Percentiles rank a stretch among this genome's conserved stretches.
These are phyloP conservation scores for Epicoccum nigrum DNA, from an alignment of 2,329 filamentous ascomycete species.

Conservation along the genomic window DNA sequence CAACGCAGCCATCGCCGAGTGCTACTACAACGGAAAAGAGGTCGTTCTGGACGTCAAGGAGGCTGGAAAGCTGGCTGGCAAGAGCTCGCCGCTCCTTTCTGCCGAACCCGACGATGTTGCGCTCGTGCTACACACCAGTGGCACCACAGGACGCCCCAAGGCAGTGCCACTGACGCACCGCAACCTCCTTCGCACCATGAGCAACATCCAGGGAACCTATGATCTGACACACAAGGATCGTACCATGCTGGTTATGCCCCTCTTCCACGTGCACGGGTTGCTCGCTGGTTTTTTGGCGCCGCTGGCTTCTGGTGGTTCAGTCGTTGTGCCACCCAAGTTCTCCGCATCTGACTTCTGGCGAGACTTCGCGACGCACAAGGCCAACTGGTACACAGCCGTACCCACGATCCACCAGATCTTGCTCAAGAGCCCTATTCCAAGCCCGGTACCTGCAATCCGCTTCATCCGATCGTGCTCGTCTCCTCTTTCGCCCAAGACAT, in stretches of 20 bases:
- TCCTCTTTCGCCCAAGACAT: slow-evolving; percentile 79
- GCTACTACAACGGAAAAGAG: slow-evolving; percentile 75
- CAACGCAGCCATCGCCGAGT: slow-evolving; percentile 83
- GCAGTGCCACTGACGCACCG: slow-evolving; percentile 80
- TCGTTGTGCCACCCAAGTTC: slow-evolving; percentile 79
- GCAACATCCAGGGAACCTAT: slow-evolving; percentile 81
- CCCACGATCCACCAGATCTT: slow-evolving; percentile 92
- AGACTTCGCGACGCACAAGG: slow-evolving; percentile 74
- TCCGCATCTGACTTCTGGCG: slow-evolving; percentile 83
- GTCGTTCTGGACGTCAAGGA: slow-evolving; percentile 82
- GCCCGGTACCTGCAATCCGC: slow-evolving; percentile 72
- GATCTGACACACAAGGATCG: slow-evolving; percentile 72
- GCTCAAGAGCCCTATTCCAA: slow-evolving; percentile 73
- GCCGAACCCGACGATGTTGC: slow-evolving; percentile 80
- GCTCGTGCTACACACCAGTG: slow-evolving; percentile 81
- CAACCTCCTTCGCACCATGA: slow-evolving; percentile 82
- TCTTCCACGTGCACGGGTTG: slow-evolving; percentile 91
- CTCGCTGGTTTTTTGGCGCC: slow-evolving; percentile 82
- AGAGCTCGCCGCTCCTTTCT: slow-evolving; percentile 56
- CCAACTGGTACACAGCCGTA: slow-evolving; percentile 94
- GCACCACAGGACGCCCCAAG: slow-evolving; percentile 84
- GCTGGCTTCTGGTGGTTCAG: slow-evolving; percentile 75
- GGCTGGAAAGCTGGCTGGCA: slow-evolving; percentile 66
- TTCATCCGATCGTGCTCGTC: slow-evolving; percentile 90
- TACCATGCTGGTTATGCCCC: slow-evolving; percentile 86